phyloP scores from a whole-genome alignment of 208 protist genomes.

The Trypanosoma congolense region DNA sequence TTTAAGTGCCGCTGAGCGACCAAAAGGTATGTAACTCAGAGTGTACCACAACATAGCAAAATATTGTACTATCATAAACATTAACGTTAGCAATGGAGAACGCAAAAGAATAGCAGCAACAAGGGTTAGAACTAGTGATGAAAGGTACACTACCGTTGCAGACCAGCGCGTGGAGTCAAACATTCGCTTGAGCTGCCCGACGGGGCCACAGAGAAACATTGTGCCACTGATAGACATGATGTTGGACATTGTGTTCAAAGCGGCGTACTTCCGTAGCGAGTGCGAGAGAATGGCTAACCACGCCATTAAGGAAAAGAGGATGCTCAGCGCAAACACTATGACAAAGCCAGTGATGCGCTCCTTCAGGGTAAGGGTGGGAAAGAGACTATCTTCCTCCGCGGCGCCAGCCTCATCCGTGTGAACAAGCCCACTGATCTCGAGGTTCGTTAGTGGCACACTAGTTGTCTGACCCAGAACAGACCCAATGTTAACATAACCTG shows the following conservation, averaged over 20 bases:
- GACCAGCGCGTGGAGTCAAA: conserved; percentile 43
- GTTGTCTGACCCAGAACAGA: conserved; percentile 12
- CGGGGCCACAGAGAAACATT: conserved; percentile 59
- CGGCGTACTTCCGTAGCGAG: conserved; percentile 35
- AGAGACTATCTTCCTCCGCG: conserved; percentile 27
- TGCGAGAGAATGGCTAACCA: conserved; percentile 32
- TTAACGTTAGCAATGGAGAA: conserved; percentile 38
- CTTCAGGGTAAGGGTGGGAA: conserved; percentile 42
- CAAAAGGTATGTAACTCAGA: conserved; percentile 72
- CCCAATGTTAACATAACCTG: conserved; percentile 4
- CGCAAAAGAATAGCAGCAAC: conserved; percentile 40
- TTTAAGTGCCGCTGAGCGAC: conserved; percentile 31
- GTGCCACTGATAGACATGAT: conserved; percentile 51
- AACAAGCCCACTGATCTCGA: conserved; percentile 6
- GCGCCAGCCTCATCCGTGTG: conserved; percentile 2
- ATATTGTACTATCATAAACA: conserved; percentile 59
- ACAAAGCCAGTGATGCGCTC: conserved; percentile 56
- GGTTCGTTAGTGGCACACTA: conserved; percentile 16
- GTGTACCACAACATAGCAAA: conserved; percentile 70
- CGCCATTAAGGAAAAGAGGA: conserved; percentile 52
- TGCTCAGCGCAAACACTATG: conserved; percentile 30
- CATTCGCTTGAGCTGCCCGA: conserved; percentile 66
- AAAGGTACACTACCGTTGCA: conserved; percentile 48
- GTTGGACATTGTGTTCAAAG: conserved; percentile 57
- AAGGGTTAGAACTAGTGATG: conserved; percentile 51